Evolutionary conservation across 2,329 filamentous ascomycete species (phyloP).

Genomic region (Colletotrichum magnum): DNA sequence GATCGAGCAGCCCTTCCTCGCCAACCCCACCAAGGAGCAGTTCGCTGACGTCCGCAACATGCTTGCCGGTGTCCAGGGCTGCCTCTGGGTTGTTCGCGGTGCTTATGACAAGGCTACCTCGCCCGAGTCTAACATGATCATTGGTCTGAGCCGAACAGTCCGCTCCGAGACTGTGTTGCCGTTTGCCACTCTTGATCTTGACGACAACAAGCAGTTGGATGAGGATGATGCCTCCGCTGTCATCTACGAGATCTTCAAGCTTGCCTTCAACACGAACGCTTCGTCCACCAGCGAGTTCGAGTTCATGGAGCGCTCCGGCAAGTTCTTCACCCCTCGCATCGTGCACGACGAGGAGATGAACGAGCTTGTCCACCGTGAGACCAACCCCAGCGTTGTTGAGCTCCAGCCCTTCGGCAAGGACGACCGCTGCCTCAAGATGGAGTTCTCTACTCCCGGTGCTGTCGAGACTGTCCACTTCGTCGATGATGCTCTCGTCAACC

Average conservation of each 20-base stretch:
- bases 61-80: conserved; percentile 51
- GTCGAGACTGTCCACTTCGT: conserved; percentile 57
- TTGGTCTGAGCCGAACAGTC: conserved; percentile 60
- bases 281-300: conserved; percentile 56
- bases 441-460: conserved; percentile 55
- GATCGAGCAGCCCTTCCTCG: conserved; percentile 59
- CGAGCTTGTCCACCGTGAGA: conserved; percentile 59
- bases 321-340: conserved; percentile 56
- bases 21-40: conserved; percentile 53
- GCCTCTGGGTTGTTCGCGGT: conserved; percentile 58
- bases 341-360: conserved; percentile 58
- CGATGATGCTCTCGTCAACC: conserved; percentile 49
- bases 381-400: conserved; percentile 54
- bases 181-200: conserved; percentile 62
- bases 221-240: conserved; percentile 49
- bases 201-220: conserved; percentile 52
- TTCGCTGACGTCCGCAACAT: conserved; percentile 56
- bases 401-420: conserved; percentile 56
- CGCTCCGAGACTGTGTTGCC: conserved; percentile 62
- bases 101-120: conserved; percentile 53
- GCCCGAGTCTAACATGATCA: conserved; percentile 60
- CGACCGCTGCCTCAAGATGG: conserved; percentile 52
- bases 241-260: conserved; percentile 53
- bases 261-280: conserved; percentile 51
- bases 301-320: conserved; percentile 56